Base-by-base conservation (phyloP, 805 yeast species). In the Candida succiphila region DNA sequence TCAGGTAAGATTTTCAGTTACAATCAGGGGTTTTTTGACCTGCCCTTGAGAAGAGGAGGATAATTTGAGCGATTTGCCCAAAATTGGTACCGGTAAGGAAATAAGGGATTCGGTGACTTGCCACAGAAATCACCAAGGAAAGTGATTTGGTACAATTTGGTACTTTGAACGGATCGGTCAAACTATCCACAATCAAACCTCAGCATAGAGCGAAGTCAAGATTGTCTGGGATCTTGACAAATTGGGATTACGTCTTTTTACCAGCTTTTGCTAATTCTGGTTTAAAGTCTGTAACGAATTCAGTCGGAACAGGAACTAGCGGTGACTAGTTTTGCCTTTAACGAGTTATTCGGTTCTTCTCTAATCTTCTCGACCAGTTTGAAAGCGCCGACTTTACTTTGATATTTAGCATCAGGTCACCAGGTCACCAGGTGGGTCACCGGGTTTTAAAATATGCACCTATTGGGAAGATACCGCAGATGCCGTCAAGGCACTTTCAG, bases 91-190 rank as follows among this genome's bases (percentile, higher is more conserved):
- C 51, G 92, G 67, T 37, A 89, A 62, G 7, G 97, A 74, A 46
- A 89, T 67, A 4, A 94, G 94, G 5, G 97, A 94, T 63, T 88
- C 97, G 13, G 96, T 92, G 42, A 89, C 98, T 64, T 30, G 98
- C 95, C 32, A 89, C 97, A 57, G 92, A 89, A 0, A 98, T 92
- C 35, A 89, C 96, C 27, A 94, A 82, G 3, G 95, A 81, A 42
- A 89, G 70, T 29, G 89, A 75, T 60, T 81, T 84, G 57, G 92
- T 84, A 60, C 95, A 87, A 38, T 74, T 79, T 37, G 95, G 84
- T 31, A 89, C 94, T 53, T 83, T 82, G 43, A 69, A 68, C 35
- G 97, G 97, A 52, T 89, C 83, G 30, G 94, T 87, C 58, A 92
- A 69, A 32, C 97, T 89, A 43, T 81, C 83, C 26, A 85, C 82